Conservation (phyloP, 2,329 filamentous ascomycete genomes). For the Colletotrichum shisoi region DNA sequence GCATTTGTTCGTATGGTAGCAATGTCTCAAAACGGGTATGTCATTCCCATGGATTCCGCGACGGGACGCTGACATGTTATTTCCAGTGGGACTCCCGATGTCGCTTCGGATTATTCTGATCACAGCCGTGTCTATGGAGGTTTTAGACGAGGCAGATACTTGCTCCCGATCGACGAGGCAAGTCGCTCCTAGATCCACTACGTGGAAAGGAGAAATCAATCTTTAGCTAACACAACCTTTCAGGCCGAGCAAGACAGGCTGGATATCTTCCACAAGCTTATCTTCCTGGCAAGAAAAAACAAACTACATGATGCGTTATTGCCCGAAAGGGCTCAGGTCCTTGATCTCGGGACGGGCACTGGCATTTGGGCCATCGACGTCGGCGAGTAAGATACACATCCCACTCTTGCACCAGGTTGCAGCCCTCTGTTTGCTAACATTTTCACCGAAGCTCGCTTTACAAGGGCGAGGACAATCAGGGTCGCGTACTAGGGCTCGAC, state of each 20-base stretch:
- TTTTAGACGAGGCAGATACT: constrained; percentile 73
- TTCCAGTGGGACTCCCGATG: constrained; percentile 24
- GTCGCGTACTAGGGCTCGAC: constrained; percentile 52
- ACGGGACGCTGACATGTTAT: constrained; percentile 16
- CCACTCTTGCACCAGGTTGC: neutral
- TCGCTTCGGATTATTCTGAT: constrained; percentile 57
- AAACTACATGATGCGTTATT: constrained; percentile 41
- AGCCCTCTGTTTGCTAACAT: constrained; percentile 50
- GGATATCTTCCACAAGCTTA: constrained; percentile 83
- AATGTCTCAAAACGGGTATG: constrained; percentile 48
- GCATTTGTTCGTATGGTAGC: constrained; percentile 41
- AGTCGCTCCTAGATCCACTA: constrained; percentile 41
- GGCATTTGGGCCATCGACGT: constrained; percentile 93
- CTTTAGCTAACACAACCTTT: constrained; percentile 24
- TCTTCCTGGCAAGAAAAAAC: constrained; percentile 68
- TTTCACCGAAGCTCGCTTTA: constrained; percentile 22
- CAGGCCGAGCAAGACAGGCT: constrained; percentile 77
- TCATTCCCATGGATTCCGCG: neutral
- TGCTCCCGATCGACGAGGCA: constrained; percentile 81
- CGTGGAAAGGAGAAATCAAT: neutral
- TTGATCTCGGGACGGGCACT: constrained; percentile 83
- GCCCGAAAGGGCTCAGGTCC: constrained; percentile 51
- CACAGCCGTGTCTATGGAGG: constrained; percentile 76
- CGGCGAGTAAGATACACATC: constrained; percentile 67
- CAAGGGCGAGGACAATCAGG: constrained; percentile 35